phyloP scores from a whole-genome alignment of 2,329 filamentous ascomycete species.

The Beauveria scarabaeidicola region DNA sequence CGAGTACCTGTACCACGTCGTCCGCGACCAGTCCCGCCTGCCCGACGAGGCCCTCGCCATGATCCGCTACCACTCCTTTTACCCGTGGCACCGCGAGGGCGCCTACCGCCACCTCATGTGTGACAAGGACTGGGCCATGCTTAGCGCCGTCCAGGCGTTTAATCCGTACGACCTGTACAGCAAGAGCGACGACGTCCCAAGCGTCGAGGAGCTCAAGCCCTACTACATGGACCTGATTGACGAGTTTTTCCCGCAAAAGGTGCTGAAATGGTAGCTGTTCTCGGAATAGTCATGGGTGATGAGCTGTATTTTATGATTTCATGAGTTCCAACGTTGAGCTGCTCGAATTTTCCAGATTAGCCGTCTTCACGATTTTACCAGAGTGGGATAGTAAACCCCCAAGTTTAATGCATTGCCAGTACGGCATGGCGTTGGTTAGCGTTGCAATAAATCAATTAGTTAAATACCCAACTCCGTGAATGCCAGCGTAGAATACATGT shows the following conservation, averaged over 20 bases:
- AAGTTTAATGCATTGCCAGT: not conserved
- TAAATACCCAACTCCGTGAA: not conserved
- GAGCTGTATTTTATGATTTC: not conserved
- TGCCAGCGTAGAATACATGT: constrained; percentile 1
- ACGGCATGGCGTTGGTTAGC: not conserved
- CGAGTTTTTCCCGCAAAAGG: constrained; percentile 33
- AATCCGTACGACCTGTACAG: constrained; percentile 90
- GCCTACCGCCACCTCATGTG: constrained; percentile 80
- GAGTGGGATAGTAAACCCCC: too few species aligned
- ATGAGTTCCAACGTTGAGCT: not conserved
- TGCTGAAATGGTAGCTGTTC: constrained; percentile 29
- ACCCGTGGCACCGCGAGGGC: constrained; percentile 78
- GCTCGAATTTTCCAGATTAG: not conserved
- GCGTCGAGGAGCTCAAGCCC: constrained; percentile 63
- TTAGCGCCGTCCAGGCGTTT: constrained; percentile 74
- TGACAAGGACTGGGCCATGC: constrained; percentile 69
- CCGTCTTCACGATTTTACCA: too few species aligned
- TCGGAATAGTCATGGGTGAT: not conserved
- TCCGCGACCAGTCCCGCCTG: constrained; percentile 71
- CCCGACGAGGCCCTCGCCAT: constrained; percentile 80
- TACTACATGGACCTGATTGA: constrained; percentile 36
- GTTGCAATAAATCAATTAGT: not conserved
- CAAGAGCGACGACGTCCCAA: constrained; percentile 77
- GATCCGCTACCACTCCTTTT: constrained; percentile 91
- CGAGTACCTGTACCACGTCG: constrained; percentile 79